Conservation (phyloP, 192 early-diverging fungal species). For the Phlyctochytrium bullatum region DNA sequence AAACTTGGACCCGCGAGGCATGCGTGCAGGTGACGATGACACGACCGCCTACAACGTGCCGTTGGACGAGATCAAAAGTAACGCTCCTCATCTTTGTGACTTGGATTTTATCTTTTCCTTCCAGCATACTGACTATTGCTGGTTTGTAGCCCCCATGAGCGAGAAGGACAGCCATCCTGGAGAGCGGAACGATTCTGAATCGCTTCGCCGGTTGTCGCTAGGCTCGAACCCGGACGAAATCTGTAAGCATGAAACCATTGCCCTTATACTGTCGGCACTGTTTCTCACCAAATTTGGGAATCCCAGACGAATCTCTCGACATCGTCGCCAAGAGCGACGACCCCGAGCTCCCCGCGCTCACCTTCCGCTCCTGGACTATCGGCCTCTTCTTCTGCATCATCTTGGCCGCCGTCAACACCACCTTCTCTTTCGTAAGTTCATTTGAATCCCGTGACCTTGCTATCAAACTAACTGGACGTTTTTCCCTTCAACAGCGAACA, state of each 20-base stretch:
- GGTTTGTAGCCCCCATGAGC: neutral
- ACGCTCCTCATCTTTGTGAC: neutral
- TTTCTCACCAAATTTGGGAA: neutral
- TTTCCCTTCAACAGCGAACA: conserved; percentile 13
- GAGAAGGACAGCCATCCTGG: neutral
- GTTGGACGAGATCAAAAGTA: neutral
- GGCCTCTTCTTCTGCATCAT: conserved; percentile 25
- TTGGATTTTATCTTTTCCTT: neutral
- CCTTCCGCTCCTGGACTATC: conserved; percentile 52
- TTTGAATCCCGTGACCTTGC: neutral
- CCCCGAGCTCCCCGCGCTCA: conserved; percentile 39
- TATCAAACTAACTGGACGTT: neutral
- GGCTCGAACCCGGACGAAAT: conserved; percentile 7
- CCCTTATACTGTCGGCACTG: too few species aligned
- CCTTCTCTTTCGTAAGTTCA: conserved; percentile 25
- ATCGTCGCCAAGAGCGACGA: conserved; percentile 34
- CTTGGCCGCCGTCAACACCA: conserved; percentile 28
- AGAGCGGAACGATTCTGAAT: neutral
- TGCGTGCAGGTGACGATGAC: too few species aligned
- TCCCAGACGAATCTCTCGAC: neutral
- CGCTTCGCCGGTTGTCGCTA: neutral
- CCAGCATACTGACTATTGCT: too few species aligned
- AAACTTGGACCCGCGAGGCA: too few species aligned
- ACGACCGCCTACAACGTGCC: neutral
- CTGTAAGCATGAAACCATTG: neutral